Base-by-base conservation (phyloP, 768 basidiomycete genomes). In the Lepiota brunneoincarnata region DNA sequence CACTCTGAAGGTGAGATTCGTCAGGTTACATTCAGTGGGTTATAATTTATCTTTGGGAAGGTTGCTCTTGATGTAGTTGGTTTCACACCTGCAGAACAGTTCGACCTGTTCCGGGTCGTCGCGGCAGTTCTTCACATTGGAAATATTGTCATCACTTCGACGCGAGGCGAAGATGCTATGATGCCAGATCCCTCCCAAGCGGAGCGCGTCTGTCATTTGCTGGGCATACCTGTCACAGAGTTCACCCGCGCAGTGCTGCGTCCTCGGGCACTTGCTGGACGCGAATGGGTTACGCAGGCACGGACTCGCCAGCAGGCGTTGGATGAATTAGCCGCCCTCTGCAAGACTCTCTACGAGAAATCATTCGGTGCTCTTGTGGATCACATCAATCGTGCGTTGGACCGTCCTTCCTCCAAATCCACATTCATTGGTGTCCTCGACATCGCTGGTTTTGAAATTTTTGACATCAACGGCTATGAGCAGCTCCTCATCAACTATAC, bases 371-470 rank as follows among this genome's bases (percentile, higher is more conserved):
- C 84, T 12, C 80, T 99, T 42, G 97, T 99, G 20, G 96, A 98
- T 59, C 82, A 93, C 34, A 91, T 99, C 69, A 99, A 99, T 68
- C 83, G 84, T 24, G 95, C 95, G 1, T 79, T 99, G 3, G 96
- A 98, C 64, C 83, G 96, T 2, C 96, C 96, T 2, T 88, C 91
- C 2, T 88, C 88, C 39, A 91, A 95, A 72, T 84, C 89, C 6
- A 90, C 91, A 1, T 99, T 98, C 69, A 98, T 99, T 57, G 97
- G 97, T 39, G 97, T 99, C 7, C 81, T 99, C 28, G 97, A 99
- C 81, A 99, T 99, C 49, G 97, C 97, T 6, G 97, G 97, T 7
- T 99, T 99, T 72, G 97, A 99, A 70, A 99, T 99, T 57, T 91
- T 92, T 72, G 89, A 91, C 51, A 77, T 87, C 63, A 98, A 98